These are phyloP conservation scores for Phaeoacremonium minimum DNA, from an alignment of 2,329 filamentous ascomycete genomes.

Conservation along the genomic window DNA sequence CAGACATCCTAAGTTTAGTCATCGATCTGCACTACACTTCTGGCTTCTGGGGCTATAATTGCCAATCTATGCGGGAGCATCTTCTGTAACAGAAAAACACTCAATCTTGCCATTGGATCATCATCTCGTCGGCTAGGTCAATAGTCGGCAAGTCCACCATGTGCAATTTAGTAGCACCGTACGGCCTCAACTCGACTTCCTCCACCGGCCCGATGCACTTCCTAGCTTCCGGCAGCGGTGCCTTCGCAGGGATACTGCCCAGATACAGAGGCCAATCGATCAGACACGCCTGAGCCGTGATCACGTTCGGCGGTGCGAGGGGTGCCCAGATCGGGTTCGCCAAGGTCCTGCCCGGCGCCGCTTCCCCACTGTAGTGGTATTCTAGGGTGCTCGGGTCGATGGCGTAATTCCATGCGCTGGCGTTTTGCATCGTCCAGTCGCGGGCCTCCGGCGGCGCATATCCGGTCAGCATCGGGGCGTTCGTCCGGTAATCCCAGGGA, in stretches of 20 bases:
- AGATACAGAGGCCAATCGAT: conserved; percentile 23
- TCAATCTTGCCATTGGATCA: too few species aligned
- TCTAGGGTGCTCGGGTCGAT: conserved; percentile 24
- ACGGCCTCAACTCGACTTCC: conserved; percentile 22
- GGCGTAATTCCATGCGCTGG: conserved; percentile 22
- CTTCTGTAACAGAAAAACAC: too few species aligned
- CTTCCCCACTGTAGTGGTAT: conserved; percentile 9
- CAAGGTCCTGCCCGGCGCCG: conserved; percentile 7
- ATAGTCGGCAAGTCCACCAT: conserved; percentile 25
- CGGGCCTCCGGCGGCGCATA: conserved; percentile 18
- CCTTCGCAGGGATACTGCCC: conserved; percentile 19
- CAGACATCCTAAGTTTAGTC: too few species aligned
- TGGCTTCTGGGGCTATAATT: too few species aligned
- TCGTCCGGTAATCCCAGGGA: conserved; percentile 12
- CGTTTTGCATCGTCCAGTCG: conserved; percentile 21
- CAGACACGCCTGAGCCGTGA: conserved; percentile 22
- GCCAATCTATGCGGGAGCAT: too few species aligned
- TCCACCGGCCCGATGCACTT: conserved; percentile 14
- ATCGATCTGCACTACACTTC: too few species aligned
- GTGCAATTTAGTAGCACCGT: conserved; percentile 25
- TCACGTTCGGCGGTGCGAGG: conserved; percentile 21
- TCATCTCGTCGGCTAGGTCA: conserved; percentile 12
- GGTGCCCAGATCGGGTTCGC: conserved; percentile 21
- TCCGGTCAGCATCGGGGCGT: conserved; percentile 9
- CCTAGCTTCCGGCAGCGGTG: conserved; percentile 10